These are phyloP conservation scores for Chalciporus piperatus DNA, from an alignment of 768 basidiomycete species.

Conservation along the genomic window DNA sequence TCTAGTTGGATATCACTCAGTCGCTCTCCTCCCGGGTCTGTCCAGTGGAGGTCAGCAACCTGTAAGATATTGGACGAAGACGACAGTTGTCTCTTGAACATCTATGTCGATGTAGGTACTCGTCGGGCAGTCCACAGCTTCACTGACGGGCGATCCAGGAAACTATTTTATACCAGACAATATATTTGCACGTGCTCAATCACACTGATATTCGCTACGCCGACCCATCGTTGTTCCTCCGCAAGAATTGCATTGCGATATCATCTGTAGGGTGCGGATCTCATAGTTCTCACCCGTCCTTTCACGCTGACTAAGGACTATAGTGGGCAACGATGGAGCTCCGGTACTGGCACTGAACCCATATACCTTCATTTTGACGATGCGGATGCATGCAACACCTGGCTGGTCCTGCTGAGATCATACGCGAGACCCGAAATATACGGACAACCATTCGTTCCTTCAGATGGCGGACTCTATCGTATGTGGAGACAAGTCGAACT, in stretches of 20 bases:
- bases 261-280: slow-evolving; percentile 54
- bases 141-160: slow-evolving; percentile 44
- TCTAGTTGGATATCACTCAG: slow-evolving; percentile 66
- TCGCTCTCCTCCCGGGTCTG: slow-evolving; percentile 46
- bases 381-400: slow-evolving; percentile 62
- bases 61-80: slow-evolving; percentile 71
- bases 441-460: slow-evolving; percentile 51
- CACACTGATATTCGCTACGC: slow-evolving; percentile 80
- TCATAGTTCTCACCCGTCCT: slow-evolving; percentile 1
- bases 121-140: neutral
- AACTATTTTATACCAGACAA: slow-evolving; percentile 67
- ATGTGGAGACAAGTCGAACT: slow-evolving; percentile 86
- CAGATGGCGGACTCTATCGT: slow-evolving; percentile 75
- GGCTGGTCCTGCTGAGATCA: slow-evolving; percentile 78
- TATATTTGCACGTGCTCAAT: slow-evolving; percentile 67
- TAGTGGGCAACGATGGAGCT: slow-evolving; percentile 62
- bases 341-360: slow-evolving; percentile 52
- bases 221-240: slow-evolving; percentile 73
- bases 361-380: slow-evolving; percentile 73
- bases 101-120: slow-evolving; percentile 64
- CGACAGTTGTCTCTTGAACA: slow-evolving; percentile 62
- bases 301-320: slow-evolving; percentile 1
- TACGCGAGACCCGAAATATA: slow-evolving; percentile 81
- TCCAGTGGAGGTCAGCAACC: slow-evolving; percentile 71
- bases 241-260: slow-evolving; percentile 73